phyloP scores from a whole-genome alignment of 371 early-diverging fungal genomes.

The Rhizopus delemar region DNA sequence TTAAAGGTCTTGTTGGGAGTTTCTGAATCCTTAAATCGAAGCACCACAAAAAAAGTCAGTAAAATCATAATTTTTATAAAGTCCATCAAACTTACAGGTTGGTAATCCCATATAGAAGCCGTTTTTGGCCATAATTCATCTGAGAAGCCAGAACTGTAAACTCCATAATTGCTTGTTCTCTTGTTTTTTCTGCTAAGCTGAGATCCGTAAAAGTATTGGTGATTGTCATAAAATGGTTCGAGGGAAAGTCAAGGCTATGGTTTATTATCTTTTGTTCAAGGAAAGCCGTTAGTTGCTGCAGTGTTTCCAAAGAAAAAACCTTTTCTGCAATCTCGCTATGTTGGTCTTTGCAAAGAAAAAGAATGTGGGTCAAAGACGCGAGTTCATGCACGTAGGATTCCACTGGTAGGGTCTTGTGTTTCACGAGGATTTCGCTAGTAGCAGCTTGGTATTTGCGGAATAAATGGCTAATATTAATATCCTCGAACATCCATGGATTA shows the following conservation, averaged over 20 bases:
- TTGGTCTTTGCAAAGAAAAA: constrained; percentile 22
- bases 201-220: constrained; percentile 7
- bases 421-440: constrained; percentile 10
- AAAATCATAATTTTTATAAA: constrained; percentile 21
- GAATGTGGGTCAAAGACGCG: constrained; percentile 21
- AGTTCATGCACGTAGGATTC: constrained; percentile 18
- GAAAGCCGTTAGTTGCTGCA: constrained; percentile 22
- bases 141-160: constrained; percentile 21
- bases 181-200: constrained; percentile 5
- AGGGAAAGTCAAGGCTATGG: constrained; percentile 8
- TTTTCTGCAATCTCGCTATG: constrained; percentile 24
- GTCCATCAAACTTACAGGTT: constrained; percentile 21
- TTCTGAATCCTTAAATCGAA: constrained; percentile 22
- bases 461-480: constrained; percentile 12
- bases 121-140: constrained; percentile 22
- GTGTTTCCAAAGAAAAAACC: constrained; percentile 21
- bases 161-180: constrained; percentile 13
- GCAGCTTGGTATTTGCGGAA: constrained; percentile 12
- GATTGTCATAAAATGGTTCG: constrained; percentile 8
- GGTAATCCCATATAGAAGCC: constrained; percentile 18
- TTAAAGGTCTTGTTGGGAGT: constrained; percentile 18
- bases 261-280: constrained; percentile 12
- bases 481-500: constrained; percentile 21
- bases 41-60: constrained; percentile 18
- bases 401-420: constrained; percentile 10